Base-by-base conservation (phyloP, 2,329 filamentous ascomycete genomes). In the Furcasterigmium furcatum region DNA sequence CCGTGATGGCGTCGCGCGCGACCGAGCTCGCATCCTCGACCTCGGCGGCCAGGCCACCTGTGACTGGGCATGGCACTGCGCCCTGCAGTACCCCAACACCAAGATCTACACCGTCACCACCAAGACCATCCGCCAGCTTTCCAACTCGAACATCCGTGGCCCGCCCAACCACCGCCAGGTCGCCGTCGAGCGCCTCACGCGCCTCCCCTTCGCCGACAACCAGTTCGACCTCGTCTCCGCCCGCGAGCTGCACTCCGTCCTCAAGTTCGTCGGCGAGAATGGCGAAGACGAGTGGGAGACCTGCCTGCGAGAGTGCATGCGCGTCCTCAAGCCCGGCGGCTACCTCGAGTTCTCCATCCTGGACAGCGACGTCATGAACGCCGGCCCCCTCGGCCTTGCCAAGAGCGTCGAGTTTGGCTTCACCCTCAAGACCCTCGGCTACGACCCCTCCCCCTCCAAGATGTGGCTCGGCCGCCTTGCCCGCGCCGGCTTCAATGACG, bases 11-110 rank as follows among this genome's bases (percentile, higher is more conserved):
- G 63, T 66, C 16, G 60, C 66, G 43, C 70, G 71, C 48, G 71
- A 79, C 47, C 77, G 83, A 20, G 71, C 83, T 4, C 76, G 87
- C 27, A 85, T 96, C 46, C 79, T 97, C 21, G 92, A 97, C 61
- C 82, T 96, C 27, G 91, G 88, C 41, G 91, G 91, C 38, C 85
- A 92, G 60, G 77, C 86, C 1, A 82, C 87, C 13, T 92, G 90
- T 61, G 91, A 95, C 65, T 99, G 94, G 94, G 92, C 88, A 19
- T 99, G 94, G 94, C 85, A 94, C 61, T 87, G 90, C 47, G 91
- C 94, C 1, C 76, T 88, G 41, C 86, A 92, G 62, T 94, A 91
- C 65, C 89, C 88, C 16, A 85, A 89, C 62, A 80, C 88, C 46
- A 91, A 89, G 62, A 82, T 96, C 44, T 95, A 91, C 70, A 96